Evolutionary conservation across 176 grass and related monocot genomes (phyloP).

Genomic region (Triticum timopheevii): DNA sequence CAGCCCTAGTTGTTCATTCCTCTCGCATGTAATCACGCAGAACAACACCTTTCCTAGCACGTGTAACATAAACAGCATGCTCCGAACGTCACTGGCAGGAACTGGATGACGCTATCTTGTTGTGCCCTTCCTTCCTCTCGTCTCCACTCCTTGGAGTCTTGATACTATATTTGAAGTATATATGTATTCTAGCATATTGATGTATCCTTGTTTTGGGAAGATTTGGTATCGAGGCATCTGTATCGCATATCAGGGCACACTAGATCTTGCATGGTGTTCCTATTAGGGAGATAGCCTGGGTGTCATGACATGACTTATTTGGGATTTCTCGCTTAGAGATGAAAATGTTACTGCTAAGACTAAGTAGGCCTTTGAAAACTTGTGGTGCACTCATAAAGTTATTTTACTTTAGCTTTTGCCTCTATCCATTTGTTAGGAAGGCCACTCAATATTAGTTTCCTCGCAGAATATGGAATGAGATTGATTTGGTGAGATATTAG

Average conservation of each 20-base stretch:
- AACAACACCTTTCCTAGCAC: not conserved
- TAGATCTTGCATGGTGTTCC: not conserved
- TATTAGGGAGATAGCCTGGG: not conserved
- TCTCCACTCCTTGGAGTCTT: not conserved
- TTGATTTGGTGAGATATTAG: not conserved
- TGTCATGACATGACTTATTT: not conserved
- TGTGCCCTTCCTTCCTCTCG: not conserved
- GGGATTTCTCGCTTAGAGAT: not conserved
- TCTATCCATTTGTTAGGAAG: not conserved
- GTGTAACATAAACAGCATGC: not conserved
- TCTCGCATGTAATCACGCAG: not conserved
- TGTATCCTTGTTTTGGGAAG: not conserved
- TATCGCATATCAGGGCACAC: not conserved
- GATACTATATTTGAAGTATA: not conserved
- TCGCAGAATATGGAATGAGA: not conserved
- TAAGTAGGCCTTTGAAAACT: not conserved
- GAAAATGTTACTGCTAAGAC: not conserved
- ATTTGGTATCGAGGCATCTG: not conserved
- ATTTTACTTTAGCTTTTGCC: constrained; percentile 5
- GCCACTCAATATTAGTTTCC: not conserved
- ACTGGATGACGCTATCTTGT: not conserved
- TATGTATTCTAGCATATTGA: not conserved
- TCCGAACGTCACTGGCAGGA: not conserved
- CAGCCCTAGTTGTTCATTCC: not conserved
- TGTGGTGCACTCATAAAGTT: not conserved